These are phyloP conservation scores for Ustilago esculenta DNA, from an alignment of 1,284 basidiomycete genomes.

Conservation along the genomic window DNA sequence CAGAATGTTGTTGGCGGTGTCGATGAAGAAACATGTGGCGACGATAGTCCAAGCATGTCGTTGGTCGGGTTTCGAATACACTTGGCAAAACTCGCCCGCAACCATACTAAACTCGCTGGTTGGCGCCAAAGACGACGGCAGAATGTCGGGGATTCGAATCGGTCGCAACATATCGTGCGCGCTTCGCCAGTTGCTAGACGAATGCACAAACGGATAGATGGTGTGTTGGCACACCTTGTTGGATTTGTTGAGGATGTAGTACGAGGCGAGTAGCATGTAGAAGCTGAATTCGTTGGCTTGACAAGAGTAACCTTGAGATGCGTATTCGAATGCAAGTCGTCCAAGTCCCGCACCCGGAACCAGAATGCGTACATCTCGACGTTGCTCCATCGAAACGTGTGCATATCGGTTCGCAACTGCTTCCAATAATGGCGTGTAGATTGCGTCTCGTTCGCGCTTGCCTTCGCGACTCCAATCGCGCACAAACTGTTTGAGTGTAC, in stretches of 20 bases:
- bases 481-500: constrained; percentile 64
- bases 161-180: constrained; percentile 57
- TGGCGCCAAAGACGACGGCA: constrained; percentile 52
- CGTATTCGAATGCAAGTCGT: constrained; percentile 61
- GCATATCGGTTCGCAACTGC: constrained; percentile 46
- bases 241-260: constrained; percentile 65
- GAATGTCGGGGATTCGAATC: constrained; percentile 60
- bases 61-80: constrained; percentile 71
- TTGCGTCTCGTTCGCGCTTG: constrained; percentile 42
- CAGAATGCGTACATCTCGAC: constrained; percentile 45
- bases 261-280: constrained; percentile 64
- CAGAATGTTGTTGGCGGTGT: constrained; percentile 74
- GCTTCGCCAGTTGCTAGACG: constrained; percentile 59
- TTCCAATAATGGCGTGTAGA: constrained; percentile 57
- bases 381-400: constrained; percentile 18
- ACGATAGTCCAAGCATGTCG: constrained; percentile 85
- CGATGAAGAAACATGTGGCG: constrained; percentile 96
- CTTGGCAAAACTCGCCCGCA: constrained; percentile 63
- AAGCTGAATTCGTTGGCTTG: constrained; percentile 67
- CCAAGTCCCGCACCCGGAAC: constrained; percentile 65
- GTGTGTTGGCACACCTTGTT: constrained; percentile 38
- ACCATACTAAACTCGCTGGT: constrained; percentile 65
- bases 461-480: constrained; percentile 64
- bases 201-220: constrained; percentile 63
- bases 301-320: constrained; percentile 51